These are phyloP conservation scores for Aspergillus leporis DNA, from an alignment of 495 filamentous ascomycete genomes.

Conservation along the genomic window DNA sequence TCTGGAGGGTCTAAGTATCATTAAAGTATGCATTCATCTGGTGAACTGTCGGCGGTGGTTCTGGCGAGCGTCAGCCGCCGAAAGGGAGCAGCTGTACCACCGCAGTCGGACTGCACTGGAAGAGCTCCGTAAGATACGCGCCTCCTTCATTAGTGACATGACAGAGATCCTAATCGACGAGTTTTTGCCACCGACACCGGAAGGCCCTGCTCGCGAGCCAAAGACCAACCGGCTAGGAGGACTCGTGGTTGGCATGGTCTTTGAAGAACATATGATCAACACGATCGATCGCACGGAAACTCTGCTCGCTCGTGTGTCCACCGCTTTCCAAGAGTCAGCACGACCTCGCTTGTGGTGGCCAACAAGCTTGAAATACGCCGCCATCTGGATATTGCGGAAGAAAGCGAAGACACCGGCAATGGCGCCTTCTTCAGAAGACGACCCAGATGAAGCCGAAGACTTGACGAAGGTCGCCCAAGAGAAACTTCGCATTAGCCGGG, in stretches of 20 bases:
- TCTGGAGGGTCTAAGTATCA: constrained; percentile 12
- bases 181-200: constrained; percentile 4
- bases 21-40: constrained; percentile 22
- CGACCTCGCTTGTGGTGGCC: constrained; percentile 21
- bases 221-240: constrained; percentile 6
- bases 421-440: constrained; percentile 10
- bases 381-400: constrained; percentile 18
- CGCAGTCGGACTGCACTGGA: constrained; percentile 14
- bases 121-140: constrained; percentile 7
- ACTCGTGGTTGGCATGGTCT: constrained; percentile 25
- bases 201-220: background rate
- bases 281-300: constrained; percentile 17
- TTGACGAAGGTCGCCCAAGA: constrained; percentile 22
- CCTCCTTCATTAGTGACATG: constrained; percentile 17
- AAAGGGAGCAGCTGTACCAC: constrained; percentile 12
- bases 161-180: constrained; percentile 15
- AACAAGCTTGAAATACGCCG: constrained; percentile 17
- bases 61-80: constrained; percentile 11
- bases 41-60: constrained; percentile 20
- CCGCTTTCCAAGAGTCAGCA: constrained; percentile 14
- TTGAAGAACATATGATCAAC: constrained; percentile 22
- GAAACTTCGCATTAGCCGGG: constrained; percentile 22
- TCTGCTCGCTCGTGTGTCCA: constrained; percentile 14
- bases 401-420: constrained; percentile 20
- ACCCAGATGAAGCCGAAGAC: constrained; percentile 21